Evolutionary conservation across 371 early-diverging fungal genomes (phyloP), one percentile per base, ranked within the genome.

Genomic region (Apophysomyces sp.): DNA sequence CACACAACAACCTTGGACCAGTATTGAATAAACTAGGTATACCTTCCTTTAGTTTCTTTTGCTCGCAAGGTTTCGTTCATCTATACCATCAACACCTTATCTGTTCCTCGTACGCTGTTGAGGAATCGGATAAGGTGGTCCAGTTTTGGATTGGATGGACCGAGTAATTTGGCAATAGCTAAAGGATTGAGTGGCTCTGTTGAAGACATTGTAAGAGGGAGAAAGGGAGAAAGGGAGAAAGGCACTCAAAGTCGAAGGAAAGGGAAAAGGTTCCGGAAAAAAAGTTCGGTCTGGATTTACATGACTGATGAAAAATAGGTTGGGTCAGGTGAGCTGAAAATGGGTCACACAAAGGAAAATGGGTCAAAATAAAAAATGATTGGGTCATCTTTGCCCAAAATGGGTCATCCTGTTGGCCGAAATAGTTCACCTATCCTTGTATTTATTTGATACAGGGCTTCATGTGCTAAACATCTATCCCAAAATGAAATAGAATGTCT

Each of bases 41-140:
- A 18, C 0, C 9, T 4, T 44, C 9, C 7, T 21, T 44, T 9
- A 16, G 16, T 21, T 44, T 4, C 24, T 57, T 21, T 56, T 6
- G 36, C 6, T 52, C 32, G 29, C 29, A 21, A 58, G 55, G 32
- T 39, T 27, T 52, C 18, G 49, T 57, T 3, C 40, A 18, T 26
- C 15, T 70, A 77, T 86, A 94, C 93, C 98, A 96, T 96, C 62
- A 95, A 79, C 27, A 91, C 89, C 82, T 97, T 97, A 82, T 97
- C 98, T 16, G 94, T 94, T 27, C 98, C 96, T 51, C 92, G 83
- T 44, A 86, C 89, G 51, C 88, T 80, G 66, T 82, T 85, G 49
- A 92, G 71, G 63, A 91, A 92, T 21, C 90, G 86, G 21, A 91
- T 76, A n/a, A 91, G 67, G 36, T 85, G 89, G 66, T 91, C 91